phyloP scores from a whole-genome alignment of 2,329 filamentous ascomycete species.

The Dactylellina drechsleri region DNA sequence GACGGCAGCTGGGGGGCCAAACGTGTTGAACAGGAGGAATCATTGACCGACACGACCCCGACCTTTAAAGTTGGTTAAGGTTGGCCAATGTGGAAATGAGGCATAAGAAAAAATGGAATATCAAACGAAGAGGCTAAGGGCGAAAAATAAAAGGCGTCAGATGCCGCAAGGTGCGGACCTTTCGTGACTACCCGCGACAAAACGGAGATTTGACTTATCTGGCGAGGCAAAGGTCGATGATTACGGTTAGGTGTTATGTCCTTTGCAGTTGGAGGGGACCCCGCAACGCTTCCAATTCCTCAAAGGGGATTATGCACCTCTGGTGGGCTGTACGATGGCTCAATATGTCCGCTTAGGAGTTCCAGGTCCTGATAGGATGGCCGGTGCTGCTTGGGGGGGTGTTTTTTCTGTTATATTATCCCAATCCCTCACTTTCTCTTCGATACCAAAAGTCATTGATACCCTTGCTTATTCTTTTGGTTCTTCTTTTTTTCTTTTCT shows the following conservation, averaged over 20 bases:
- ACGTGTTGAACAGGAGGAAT: neutral
- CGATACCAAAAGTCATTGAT: slow-evolving; percentile 11
- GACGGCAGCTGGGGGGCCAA: too few species aligned
- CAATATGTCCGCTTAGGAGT: slow-evolving; percentile 44
- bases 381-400: slow-evolving; percentile 6
- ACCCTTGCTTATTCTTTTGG: slow-evolving; percentile 19
- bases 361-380: slow-evolving; percentile 30
- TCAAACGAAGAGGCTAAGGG: neutral
- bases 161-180: slow-evolving; percentile 30
- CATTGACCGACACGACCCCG: too few species aligned
- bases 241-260: slow-evolving; percentile 23
- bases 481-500: neutral
- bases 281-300: slow-evolving; percentile 46
- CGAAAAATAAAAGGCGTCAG: slow-evolving; percentile 18
- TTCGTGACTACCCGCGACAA: slow-evolving; percentile 27
- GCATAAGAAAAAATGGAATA: neutral
- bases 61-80: neutral
- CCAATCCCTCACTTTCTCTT: slow-evolving; percentile 19
- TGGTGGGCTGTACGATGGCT: slow-evolving; percentile 34
- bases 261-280: slow-evolving; percentile 17
- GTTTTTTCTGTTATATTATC: slow-evolving; percentile 28
- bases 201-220: slow-evolving; percentile 50
- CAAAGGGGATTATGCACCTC: slow-evolving; percentile 30
- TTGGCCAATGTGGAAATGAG: slow-evolving; percentile 9
- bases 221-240: slow-evolving; percentile 23